Base-by-base conservation (phyloP, 176 grass and related monocot genomes). In the Thinopyrum elongatum region DNA sequence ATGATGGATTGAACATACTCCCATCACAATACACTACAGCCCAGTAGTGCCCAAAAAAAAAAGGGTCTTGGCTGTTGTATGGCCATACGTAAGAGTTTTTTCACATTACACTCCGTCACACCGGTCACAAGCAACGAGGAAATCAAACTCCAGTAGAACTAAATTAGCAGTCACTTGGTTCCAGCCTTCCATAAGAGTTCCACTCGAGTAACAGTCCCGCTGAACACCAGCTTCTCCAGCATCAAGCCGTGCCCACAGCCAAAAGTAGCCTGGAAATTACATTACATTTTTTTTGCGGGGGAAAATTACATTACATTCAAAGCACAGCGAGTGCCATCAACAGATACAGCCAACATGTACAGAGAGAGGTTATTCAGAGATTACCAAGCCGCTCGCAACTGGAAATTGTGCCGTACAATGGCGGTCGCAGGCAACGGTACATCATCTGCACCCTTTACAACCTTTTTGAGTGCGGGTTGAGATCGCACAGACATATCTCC, bases 341-440 rank as follows among this genome's bases (percentile, higher is more conserved):
- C 44, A 47, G 0, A 15, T 47, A 47, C 44, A 47, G 44, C 13
- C 35, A 23, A 30, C 6, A 14, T 2, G 6, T 76, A 62, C 19
- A 33, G 62, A 39, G 9, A 59, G 31, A 47, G 13, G 44, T 47
- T 15, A 47, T 58, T 70, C 19, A 53, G 76, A 88, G 47, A 80
- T 83, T 91, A 98, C 97, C 97, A 41, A 98, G 90, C 17, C 97
- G 89, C 86, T 98, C 97, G 29, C n/a, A 98, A 98, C 83, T 98
- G 97, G 79, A 95, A 98, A 49, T 91, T 95, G 76, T 82, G n/a
- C 92, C 90, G 26, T n/a, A 86, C 34, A 15, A 95, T 82, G 5
- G 94, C 88, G 2, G 70, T 44, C 85, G 79, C 86, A 59, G 94
- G 86, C 28, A 87, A 91, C 0, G 92, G 88, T 41, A 92, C 75